phyloP scores from a whole-genome alignment of 192 early-diverging fungal species.

The Endogone sp. region DNA sequence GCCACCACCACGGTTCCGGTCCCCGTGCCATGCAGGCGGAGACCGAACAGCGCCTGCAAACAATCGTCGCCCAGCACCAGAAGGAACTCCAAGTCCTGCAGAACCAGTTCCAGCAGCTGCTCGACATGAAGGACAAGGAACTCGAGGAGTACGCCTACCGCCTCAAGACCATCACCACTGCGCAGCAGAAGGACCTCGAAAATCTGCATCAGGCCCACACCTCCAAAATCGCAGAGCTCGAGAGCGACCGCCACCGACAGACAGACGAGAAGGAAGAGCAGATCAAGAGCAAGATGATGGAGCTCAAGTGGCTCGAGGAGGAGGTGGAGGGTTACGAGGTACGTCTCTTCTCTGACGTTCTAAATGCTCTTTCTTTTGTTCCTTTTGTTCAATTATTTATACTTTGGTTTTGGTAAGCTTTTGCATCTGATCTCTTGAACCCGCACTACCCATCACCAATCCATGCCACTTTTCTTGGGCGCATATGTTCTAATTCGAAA shows the following conservation, averaged over 20 bases:
- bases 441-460: no score
- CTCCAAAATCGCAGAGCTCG: conserved; percentile 20
- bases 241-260: conserved; percentile 9
- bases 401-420: no score
- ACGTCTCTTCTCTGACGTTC: background rate
- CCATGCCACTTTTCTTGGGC: no score
- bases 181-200: conserved; percentile 2
- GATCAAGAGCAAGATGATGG: conserved; percentile 26
- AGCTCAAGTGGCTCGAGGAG: conserved; percentile 33
- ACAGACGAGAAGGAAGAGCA: conserved; percentile 18
- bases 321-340: conserved; percentile 33
- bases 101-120: conserved; percentile 15
- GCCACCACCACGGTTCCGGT: background rate
- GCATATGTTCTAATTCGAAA: no score
- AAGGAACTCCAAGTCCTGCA: conserved; percentile 22
- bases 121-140: conserved; percentile 22
- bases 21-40: background rate
- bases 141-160: conserved; percentile 19
- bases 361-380: no score
- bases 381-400: no score
- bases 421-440: no score
- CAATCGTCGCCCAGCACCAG: conserved; percentile 6
- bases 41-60: conserved; percentile 18
- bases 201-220: conserved; percentile 14
- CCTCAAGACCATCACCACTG: conserved; percentile 7